These are phyloP conservation scores for Penicillium sp. DNA, from an alignment of 2,329 filamentous ascomycete species.

Conservation along the genomic window DNA sequence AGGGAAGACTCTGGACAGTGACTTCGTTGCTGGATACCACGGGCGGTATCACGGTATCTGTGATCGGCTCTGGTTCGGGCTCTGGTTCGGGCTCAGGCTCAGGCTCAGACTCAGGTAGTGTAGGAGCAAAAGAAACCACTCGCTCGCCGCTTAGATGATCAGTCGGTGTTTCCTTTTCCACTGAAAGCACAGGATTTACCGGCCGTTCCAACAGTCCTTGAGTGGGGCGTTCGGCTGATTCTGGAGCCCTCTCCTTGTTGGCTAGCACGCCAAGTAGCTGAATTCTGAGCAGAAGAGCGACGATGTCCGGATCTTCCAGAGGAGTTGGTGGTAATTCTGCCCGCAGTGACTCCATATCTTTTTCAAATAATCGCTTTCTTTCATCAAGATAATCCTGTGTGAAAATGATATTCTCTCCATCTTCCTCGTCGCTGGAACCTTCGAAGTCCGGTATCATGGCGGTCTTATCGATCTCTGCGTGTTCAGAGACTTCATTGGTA, in stretches of 20 bases:
- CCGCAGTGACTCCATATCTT: conserved; percentile 44
- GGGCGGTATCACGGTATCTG: conserved; percentile 9
- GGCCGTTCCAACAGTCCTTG: conserved; percentile 12
- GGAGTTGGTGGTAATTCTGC: conserved; percentile 44
- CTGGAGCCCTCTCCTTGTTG: conserved; percentile 29
- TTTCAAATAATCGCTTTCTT: conserved; percentile 46
- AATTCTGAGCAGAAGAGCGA: conserved; percentile 44
- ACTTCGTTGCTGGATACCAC: conserved; percentile 26
- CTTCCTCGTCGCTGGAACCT: conserved; percentile 44
- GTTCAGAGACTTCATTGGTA: conserved; percentile 1
- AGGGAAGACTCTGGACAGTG: conserved; percentile 47
- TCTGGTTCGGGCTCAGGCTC: conserved; percentile 11
- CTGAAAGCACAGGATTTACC: conserved; percentile 10
- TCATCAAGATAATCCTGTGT: conserved; percentile 50
- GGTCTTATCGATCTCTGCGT: conserved; percentile 10
- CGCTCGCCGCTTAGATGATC: conserved; percentile 4
- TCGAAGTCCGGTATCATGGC: conserved; percentile 36
- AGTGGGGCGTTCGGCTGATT: background rate
- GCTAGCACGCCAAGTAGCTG: conserved; percentile 47
- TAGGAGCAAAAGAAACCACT: conserved; percentile 16
- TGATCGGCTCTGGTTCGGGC: conserved; percentile 5
- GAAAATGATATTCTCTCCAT: conserved; percentile 46
- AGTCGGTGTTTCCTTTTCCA: conserved; percentile 11
- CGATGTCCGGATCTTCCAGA: conserved; percentile 44
- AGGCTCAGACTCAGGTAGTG: background rate